phyloP scores from a whole-genome alignment of 805 yeast species.

The Metschnikowia colocasiae region DNA sequence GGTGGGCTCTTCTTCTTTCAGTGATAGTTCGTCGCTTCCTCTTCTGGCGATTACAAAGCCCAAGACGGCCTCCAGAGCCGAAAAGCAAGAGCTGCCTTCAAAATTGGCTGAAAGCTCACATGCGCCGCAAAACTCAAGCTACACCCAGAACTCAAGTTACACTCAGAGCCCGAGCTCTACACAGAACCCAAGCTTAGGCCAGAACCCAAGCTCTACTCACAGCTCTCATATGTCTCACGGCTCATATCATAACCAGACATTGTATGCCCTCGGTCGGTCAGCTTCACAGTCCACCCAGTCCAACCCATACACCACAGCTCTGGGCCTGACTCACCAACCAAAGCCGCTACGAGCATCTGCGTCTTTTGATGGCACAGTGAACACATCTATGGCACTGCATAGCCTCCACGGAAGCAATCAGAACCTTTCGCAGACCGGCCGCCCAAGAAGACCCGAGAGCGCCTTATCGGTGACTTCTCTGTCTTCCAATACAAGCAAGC shows the following conservation, averaged over 20 bases:
- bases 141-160: not conserved
- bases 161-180: not conserved
- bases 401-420: conserved; percentile 13
- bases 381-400: not conserved
- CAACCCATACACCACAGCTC: not conserved
- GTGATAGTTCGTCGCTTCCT: conserved; percentile 33
- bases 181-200: not conserved
- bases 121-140: not conserved
- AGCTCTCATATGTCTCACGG: not conserved
- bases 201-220: not conserved
- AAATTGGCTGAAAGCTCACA: not conserved
- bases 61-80: not conserved
- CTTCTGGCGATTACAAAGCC: conserved; percentile 29
- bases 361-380: conserved; percentile 2
- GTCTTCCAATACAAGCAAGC: conserved; percentile 26
- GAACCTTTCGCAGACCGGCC: conserved; percentile 11
- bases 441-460: conserved; percentile 39
- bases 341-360: conserved; percentile 6
- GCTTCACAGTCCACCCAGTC: conserved; percentile 2
- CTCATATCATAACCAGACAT: not conserved
- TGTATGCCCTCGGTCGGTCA: not conserved
- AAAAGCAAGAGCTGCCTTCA: not conserved
- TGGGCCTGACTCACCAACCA: conserved; percentile 3
- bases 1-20: conserved; percentile 37
- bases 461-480: conserved; percentile 38